Percentiles rank a stretch among this genome's conserved stretches.
These are phyloP conservation scores for Lipomyces yamadae DNA, from an alignment of 805 yeast species.

Conservation along the genomic window DNA sequence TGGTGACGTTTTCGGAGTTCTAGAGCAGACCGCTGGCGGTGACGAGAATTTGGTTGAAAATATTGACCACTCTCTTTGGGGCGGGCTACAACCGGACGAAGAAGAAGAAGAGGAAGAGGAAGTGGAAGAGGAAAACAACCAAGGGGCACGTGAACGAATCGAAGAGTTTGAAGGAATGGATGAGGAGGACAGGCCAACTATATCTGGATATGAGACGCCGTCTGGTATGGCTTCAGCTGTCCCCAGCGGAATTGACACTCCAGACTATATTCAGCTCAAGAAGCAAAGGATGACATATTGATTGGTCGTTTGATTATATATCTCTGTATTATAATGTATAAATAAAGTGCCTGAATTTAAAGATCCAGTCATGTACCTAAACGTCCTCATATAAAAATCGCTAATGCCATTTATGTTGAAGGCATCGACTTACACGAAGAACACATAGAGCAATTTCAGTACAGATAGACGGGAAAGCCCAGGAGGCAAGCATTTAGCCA, in stretches of 20 bases:
- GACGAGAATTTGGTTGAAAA: slow-evolving; percentile 33
- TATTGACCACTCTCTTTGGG: slow-evolving; percentile 42
- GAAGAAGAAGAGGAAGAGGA: slow-evolving; percentile 46
- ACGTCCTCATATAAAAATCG: not conserved
- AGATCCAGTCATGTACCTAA: not conserved
- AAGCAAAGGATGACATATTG: slow-evolving; percentile 16
- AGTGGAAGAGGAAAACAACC: slow-evolving; percentile 45
- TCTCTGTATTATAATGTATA: not conserved
- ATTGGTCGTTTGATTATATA: not conserved
- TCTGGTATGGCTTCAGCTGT: slow-evolving; percentile 27
- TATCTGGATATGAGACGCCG: slow-evolving; percentile 39
- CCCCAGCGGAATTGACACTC: slow-evolving; percentile 17
- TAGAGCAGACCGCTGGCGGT: slow-evolving; percentile 17
- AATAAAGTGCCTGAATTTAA: not conserved
- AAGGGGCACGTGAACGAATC: slow-evolving; percentile 46
- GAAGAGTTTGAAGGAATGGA: slow-evolving; percentile 25
- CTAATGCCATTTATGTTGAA: no score
- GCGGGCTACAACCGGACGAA: slow-evolving; percentile 48
- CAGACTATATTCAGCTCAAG: slow-evolving; percentile 24
- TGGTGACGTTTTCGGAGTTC: slow-evolving; percentile 45
- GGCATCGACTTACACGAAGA: no score
- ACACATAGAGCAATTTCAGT: no score
- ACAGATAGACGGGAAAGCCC: no score
- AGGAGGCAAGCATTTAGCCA: not conserved
- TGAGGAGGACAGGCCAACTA: slow-evolving; percentile 38